Base-by-base conservation (phyloP, 495 filamentous ascomycete genomes). In the Hypoxylon cercidicola region DNA sequence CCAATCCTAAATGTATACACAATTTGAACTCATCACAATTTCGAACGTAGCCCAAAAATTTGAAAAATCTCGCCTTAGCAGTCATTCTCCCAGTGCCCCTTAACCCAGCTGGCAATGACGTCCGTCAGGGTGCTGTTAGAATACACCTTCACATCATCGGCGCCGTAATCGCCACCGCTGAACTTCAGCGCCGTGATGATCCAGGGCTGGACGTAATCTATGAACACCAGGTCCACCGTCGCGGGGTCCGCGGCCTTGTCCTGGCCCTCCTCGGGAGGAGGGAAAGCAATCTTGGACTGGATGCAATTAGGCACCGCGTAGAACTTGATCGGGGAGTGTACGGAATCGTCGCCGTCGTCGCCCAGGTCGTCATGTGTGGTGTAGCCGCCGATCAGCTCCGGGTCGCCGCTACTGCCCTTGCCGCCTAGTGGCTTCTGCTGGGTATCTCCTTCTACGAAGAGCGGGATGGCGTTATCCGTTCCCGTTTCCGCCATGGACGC, bases 341-440 rank as follows among this genome's bases (percentile, higher is more conserved):
- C 66, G 0, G 94, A 93, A 72, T 99, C 95, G 72, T 99, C 95
- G 48, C 95, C 96, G 63, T 95, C 89, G n/a, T 78, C 72, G 40
- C 94, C 92, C 1, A 84, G 87, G 68, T 93, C 94, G 73, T 99
- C 95, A 37, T 78, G 78, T 11, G 95, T 99, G 0, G 91, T 97
- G 78, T 99, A 98, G 1, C 95, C 95, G 5, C 89, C 87, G 19
- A 88, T 72, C 0, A 92, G 75, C 30, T 80, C 72, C 5, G 77
- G 78, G 21, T 75, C 54, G 12, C 72, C 60, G 10, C 23, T 68
- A 19, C 53, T 47, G 30, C 13, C 40, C 1, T 32, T 47, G 18
- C 46, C 53, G 6, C 48, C 63, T 4, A 78, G 52, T 9, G 76
- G 76, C 25, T 74, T 73, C 48, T 79, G 77, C 0, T 10, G 20